phyloP scores from a whole-genome alignment of 441 rosid genomes.

The Syzygium syzygioides region DNA sequence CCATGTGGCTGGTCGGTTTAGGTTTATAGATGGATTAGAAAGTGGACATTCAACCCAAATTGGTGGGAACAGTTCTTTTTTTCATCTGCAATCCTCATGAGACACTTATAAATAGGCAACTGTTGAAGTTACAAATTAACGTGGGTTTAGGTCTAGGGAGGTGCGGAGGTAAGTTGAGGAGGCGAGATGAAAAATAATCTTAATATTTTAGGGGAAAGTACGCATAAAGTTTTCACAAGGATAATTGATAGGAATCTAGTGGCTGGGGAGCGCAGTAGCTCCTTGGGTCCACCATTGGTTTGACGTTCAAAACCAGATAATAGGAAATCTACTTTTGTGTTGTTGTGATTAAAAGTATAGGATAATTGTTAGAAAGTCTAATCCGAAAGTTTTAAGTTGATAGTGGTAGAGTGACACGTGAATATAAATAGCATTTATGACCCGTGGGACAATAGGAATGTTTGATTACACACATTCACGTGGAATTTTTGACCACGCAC shows the following conservation, averaged over 20 bases:
- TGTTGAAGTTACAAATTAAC: not conserved
- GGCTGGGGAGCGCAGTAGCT: not conserved
- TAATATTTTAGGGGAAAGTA: not conserved
- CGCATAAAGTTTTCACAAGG: not conserved
- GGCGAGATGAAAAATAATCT: not conserved
- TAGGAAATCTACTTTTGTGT: not conserved
- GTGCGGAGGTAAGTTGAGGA: not conserved
- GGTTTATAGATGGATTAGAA: not conserved
- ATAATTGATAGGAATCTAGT: not conserved
- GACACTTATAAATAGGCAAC: not conserved
- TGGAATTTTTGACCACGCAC: too few species aligned
- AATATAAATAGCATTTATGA: too few species aligned
- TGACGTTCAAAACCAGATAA: not conserved
- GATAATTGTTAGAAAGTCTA: not conserved
- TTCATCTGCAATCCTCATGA: not conserved
- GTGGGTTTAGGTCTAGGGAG: not conserved
- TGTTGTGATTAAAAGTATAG: not conserved
- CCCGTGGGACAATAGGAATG: too few species aligned
- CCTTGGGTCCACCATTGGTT: not conserved
- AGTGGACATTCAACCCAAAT: not conserved
- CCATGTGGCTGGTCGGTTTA: not conserved
- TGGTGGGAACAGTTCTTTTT: not conserved
- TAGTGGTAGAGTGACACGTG: too few species aligned
- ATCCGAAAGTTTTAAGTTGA: too few species aligned
- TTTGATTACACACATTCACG: too few species aligned